phyloP scores from a whole-genome alignment of 208 protist genomes.

The Leishmania turanica region DNA sequence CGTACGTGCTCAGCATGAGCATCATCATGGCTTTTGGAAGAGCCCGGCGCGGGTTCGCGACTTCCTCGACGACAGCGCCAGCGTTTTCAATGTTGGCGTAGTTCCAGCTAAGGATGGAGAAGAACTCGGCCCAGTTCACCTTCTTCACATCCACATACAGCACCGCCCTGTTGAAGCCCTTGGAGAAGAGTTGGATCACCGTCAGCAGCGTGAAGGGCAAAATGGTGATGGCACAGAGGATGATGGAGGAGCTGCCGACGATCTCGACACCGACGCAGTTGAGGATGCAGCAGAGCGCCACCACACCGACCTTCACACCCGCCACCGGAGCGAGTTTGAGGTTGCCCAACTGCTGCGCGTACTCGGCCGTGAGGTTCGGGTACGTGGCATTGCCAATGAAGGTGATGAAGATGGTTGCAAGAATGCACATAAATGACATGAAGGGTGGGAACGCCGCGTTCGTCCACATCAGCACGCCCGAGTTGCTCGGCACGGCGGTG shows the following conservation, averaged over 20 bases:
- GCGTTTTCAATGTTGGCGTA: slow-evolving; percentile 91
- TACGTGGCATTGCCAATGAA: slow-evolving; percentile 88
- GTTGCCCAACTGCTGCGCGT: slow-evolving; percentile 44
- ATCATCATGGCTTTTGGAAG: slow-evolving; percentile 65
- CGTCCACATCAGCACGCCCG: slow-evolving; percentile 86
- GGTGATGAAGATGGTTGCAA: slow-evolving; percentile 77
- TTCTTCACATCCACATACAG: slow-evolving; percentile 53
- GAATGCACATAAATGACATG: slow-evolving; percentile 77
- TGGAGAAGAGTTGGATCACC: slow-evolving; percentile 64
- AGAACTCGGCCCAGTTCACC: slow-evolving; percentile 75
- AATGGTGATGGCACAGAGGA: slow-evolving; percentile 68
- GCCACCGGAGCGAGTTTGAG: slow-evolving; percentile 38
- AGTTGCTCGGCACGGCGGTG: slow-evolving; percentile 86
- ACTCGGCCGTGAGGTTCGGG: slow-evolving; percentile 78
- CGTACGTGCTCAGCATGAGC: slow-evolving; percentile 79
- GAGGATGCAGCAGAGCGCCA: slow-evolving; percentile 66
- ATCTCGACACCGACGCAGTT: slow-evolving; percentile 81
- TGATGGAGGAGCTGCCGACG: slow-evolving; percentile 61
- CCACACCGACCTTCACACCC: slow-evolving; percentile 68
- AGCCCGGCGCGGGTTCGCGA: slow-evolving; percentile 59
- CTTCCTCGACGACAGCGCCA: slow-evolving; percentile 78
- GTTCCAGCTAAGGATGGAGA: slow-evolving; percentile 89
- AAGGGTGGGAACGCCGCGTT: slow-evolving; percentile 80
- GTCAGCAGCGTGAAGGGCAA: slow-evolving; percentile 73
- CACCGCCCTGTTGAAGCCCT: slow-evolving; percentile 74